A percentile compares a stretch with the other conserved stretches of the same genome.
Conservation (phyloP, 768 basidiomycete species). For the Trametes meyenii region DNA sequence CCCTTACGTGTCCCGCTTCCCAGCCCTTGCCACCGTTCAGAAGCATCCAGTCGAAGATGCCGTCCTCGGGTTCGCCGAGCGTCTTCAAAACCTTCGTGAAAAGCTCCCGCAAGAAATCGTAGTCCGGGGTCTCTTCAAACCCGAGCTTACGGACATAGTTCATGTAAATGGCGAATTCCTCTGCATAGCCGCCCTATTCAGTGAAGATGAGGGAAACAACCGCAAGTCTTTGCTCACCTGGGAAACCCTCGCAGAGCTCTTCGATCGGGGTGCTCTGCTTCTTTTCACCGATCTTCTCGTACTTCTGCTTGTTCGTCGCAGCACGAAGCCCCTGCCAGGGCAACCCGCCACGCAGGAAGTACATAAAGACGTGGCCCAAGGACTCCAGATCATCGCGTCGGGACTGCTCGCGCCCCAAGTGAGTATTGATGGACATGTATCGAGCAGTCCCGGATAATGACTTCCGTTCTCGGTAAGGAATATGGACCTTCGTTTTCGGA, state of each 20-base stretch:
- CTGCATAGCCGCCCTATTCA: slow-evolving; percentile 42
- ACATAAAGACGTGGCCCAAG: slow-evolving; percentile 99
- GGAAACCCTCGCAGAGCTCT: slow-evolving; percentile 96
- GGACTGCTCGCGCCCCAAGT: slow-evolving; percentile 93
- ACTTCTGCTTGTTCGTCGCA: slow-evolving; percentile 99
- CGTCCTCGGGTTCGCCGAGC: slow-evolving; percentile 86
- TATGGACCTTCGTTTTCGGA: slow-evolving; percentile 96
- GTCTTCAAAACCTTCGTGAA: slow-evolving; percentile 92
- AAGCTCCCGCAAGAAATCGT: slow-evolving; percentile 94
- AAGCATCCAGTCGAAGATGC: slow-evolving; percentile 95
- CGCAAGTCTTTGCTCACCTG: slow-evolving; percentile 56
- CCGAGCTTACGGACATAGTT: slow-evolving; percentile 99
- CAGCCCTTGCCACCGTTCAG: slow-evolving; percentile 94
- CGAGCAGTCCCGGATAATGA: slow-evolving; percentile 94
- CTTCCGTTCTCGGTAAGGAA: slow-evolving; percentile 99
- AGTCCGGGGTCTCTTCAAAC: slow-evolving; percentile 97
- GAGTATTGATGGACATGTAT: slow-evolving; percentile 99
- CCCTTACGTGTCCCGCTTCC: slow-evolving; percentile 81
- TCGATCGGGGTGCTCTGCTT: slow-evolving; percentile 92
- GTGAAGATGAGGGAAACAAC: neutral
- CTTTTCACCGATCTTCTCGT: slow-evolving; percentile 99
- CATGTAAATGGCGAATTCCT: slow-evolving; percentile 99
- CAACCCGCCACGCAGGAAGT: slow-evolving; percentile 93
- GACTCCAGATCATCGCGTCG: slow-evolving; percentile 96
- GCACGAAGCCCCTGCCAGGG: slow-evolving; percentile 99